Evolutionary conservation across 2,329 filamentous ascomycete species (phyloP).

Genomic region (Aspergillus viridinutans): DNA sequence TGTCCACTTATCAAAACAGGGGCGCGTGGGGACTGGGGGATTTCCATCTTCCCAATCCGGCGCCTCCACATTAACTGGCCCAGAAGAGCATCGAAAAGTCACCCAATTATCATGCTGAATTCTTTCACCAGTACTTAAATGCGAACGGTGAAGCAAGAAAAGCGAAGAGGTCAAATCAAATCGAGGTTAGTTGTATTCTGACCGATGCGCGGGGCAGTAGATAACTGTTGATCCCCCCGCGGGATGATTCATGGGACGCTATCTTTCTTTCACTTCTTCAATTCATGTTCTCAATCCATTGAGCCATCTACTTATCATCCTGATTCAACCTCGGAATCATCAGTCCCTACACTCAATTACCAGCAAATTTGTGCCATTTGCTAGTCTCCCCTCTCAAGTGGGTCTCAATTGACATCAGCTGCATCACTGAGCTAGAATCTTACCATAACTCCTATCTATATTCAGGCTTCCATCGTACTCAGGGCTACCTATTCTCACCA

Average conservation of each 20-base stretch:
- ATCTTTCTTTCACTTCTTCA: not conserved
- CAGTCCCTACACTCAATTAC: not conserved
- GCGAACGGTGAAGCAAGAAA: not conserved
- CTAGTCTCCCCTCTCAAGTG: not conserved
- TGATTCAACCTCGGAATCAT: not conserved
- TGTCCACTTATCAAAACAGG: not conserved
- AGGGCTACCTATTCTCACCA: constrained; percentile 12
- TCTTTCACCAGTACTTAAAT: not conserved
- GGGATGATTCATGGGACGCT: not conserved
- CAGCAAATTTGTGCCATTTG: not conserved
- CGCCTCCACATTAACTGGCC: not conserved
- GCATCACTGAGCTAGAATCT: not conserved
- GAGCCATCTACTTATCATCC: not conserved
- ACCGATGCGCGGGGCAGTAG: not conserved
- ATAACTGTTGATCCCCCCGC: not conserved
- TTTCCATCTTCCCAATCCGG: not conserved
- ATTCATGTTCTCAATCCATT: not conserved
- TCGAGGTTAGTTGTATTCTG: not conserved
- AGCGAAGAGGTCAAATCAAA: not conserved
- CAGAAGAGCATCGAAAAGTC: not conserved
- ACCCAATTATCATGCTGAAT: not conserved
- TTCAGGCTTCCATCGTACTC: not conserved
- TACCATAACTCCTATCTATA: not conserved
- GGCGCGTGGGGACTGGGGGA: not conserved
- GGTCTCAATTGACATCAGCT: not conserved